These are phyloP conservation scores for Mucor irregularis DNA, from an alignment of 371 early-diverging fungal genomes.

Conservation along the genomic window DNA sequence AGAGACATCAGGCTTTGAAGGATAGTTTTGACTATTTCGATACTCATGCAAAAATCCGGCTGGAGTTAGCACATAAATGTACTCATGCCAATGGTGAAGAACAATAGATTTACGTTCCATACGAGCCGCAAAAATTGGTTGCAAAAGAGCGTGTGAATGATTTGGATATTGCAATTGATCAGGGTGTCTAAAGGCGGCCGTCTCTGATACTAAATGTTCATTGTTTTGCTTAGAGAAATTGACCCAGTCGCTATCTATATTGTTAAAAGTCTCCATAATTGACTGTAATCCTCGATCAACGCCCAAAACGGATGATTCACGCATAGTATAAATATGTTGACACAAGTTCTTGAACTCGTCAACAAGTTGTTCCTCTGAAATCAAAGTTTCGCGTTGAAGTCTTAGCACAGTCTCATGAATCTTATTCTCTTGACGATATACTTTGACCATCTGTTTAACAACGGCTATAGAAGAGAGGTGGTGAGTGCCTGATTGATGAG, in stretches of 20 bases:
- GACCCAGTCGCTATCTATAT: conserved; percentile 32
- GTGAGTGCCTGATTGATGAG: not conserved
- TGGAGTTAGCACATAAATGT: conserved; percentile 46
- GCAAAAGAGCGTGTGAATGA: conserved; percentile 36
- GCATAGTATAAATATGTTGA: conserved; percentile 28
- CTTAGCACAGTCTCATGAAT: conserved; percentile 48
- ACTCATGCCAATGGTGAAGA: conserved; percentile 38
- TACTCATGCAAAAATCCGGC: conserved; percentile 52
- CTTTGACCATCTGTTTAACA: conserved; percentile 40
- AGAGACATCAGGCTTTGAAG: conserved; percentile 24
- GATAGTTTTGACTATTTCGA: conserved; percentile 24
- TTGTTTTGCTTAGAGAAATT: conserved; percentile 28
- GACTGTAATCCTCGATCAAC: conserved; percentile 22
- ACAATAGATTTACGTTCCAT: conserved; percentile 43
- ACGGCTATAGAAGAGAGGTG: conserved; percentile 24
- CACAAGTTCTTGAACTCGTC: conserved; percentile 35
- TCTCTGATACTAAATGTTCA: conserved; percentile 33
- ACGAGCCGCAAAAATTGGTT: conserved; percentile 43
- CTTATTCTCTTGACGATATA: conserved; percentile 45
- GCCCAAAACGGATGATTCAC: conserved; percentile 23
- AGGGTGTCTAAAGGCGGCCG: conserved; percentile 38
- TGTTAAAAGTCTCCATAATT: conserved; percentile 20
- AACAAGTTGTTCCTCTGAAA: conserved; percentile 34
- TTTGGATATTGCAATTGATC: conserved; percentile 38
- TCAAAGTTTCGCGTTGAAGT: conserved; percentile 35